Evolutionary conservation across 2,329 filamentous ascomycete species (phyloP).

Genomic region (Fusarium austroafricanum): DNA sequence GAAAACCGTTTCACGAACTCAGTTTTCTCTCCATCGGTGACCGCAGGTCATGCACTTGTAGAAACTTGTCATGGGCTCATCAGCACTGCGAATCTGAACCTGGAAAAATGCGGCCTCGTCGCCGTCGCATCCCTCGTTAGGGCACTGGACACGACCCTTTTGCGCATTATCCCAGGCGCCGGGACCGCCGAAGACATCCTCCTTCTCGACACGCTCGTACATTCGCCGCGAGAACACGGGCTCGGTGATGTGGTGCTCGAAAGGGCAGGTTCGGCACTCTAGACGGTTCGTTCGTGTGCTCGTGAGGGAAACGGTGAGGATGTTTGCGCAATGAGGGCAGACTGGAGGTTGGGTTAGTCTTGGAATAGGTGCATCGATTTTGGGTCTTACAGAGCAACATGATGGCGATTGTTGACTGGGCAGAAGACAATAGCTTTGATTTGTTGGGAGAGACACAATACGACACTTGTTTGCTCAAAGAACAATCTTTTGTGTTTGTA

Average conservation of each 20-base stretch:
- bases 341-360: conserved; percentile 59
- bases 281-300: conserved; percentile 78
- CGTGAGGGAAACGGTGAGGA: conserved; percentile 77
- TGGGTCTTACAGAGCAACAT: conserved; percentile 74
- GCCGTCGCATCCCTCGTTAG: conserved; percentile 82
- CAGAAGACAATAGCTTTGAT: not conserved
- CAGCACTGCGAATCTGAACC: conserved; percentile 96
- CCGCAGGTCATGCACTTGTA: conserved; percentile 83
- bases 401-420: conserved; percentile 39
- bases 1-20: conserved; percentile 27
- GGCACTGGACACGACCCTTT: conserved; percentile 85
- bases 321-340: conserved; percentile 86
- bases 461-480: not conserved
- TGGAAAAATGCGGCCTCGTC: conserved; percentile 93
- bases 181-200: conserved; percentile 89
- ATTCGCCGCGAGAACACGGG: conserved; percentile 85
- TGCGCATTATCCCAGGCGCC: conserved; percentile 93
- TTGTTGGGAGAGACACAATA: not conserved
- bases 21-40: conserved; percentile 75
- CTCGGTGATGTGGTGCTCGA: conserved; percentile 84
- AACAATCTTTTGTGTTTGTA: not conserved
- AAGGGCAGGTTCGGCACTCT: conserved; percentile 95
- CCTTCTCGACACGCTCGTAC: conserved; percentile 87
- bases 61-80: conserved; percentile 98
- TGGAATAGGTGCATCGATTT: conserved; percentile 12